Evolutionary conservation across 495 filamentous ascomycete species (phyloP).

Genomic region (Tuber brumale): DNA sequence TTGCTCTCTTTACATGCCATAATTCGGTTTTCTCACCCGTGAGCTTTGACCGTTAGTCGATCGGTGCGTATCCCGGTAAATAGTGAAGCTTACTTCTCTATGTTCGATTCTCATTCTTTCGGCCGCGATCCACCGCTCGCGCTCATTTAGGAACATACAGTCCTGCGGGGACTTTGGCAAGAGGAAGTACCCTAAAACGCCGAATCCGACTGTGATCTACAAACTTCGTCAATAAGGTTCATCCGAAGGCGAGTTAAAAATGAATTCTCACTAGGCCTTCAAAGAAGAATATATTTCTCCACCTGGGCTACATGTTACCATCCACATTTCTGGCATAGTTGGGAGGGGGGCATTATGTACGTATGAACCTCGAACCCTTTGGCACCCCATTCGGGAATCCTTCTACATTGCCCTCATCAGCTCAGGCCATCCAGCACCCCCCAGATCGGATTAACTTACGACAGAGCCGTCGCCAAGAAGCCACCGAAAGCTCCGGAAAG

Average conservation of each 20-base stretch:
- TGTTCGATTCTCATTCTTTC: conserved; percentile 55
- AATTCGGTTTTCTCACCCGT: conserved; percentile 59
- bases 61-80: no score
- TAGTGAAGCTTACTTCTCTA: conserved; percentile 40
- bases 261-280: conserved; percentile 45
- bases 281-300: conserved; percentile 80
- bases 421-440: not conserved
- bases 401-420: not conserved
- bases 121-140: conserved; percentile 57
- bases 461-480: conserved; percentile 54
- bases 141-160: conserved; percentile 59
- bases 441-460: conserved; percentile 42
- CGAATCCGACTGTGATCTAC: conserved; percentile 56
- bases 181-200: conserved; percentile 58
- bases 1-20: conserved; percentile 56
- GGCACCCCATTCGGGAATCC: conserved; percentile 44
- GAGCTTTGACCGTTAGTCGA: conserved; percentile 4
- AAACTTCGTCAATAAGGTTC: conserved; percentile 6
- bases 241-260: not conserved
- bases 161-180: conserved; percentile 67
- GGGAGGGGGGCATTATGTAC: not conserved
- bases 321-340: conserved; percentile 51
- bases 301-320: conserved; percentile 58
- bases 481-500: conserved; percentile 76
- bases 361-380: conserved; percentile 32